Evolutionary conservation across 176 grass and related monocot species (phyloP).

Genomic region (Calamus simplicifolius): DNA sequence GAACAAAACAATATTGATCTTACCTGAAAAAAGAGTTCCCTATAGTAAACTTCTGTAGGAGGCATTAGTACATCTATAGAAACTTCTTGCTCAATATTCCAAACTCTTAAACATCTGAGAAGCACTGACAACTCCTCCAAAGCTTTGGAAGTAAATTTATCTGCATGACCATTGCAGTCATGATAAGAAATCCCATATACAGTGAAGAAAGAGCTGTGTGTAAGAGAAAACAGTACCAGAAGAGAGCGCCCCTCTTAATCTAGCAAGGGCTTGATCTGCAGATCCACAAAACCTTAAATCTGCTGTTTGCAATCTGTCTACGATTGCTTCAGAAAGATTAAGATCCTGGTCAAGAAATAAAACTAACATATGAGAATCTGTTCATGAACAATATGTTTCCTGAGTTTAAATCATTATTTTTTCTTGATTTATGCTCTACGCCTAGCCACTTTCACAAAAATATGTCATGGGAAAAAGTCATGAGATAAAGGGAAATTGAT

Average conservation of each 20-base stretch:
- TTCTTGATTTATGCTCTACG: no score
- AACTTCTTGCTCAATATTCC: conserved; percentile 54
- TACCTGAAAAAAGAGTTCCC: conserved; percentile 84
- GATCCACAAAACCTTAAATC: conserved; percentile 87
- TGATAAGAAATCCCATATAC: no score
- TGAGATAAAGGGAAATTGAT: no score
- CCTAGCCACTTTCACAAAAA: no score
- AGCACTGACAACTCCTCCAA: conserved; percentile 72
- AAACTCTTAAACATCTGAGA: conserved; percentile 72
- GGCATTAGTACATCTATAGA: conserved; percentile 93
- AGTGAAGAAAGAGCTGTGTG: neutral
- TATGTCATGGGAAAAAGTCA: no score
- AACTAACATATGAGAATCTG: conserved; percentile 2
- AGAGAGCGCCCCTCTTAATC: conserved; percentile 83
- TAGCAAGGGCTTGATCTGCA: conserved; percentile 79
- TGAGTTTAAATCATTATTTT: neutral
- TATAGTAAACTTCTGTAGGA: conserved; percentile 85
- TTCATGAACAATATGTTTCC: conserved; percentile 4
- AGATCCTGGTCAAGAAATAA: conserved; percentile 55
- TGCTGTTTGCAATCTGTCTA: conserved; percentile 84
- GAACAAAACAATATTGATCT: conserved; percentile 8
- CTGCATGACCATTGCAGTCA: conserved; percentile 21
- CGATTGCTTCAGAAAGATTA: conserved; percentile 79
- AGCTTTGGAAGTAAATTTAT: conserved; percentile 81
- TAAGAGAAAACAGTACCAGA: conserved; percentile 40